A percentile compares a stretch with the other conserved stretches of the same genome.
These are phyloP conservation scores for Colletotrichum karsti DNA, from an alignment of 2,329 filamentous ascomycete species.

Conservation along the genomic window DNA sequence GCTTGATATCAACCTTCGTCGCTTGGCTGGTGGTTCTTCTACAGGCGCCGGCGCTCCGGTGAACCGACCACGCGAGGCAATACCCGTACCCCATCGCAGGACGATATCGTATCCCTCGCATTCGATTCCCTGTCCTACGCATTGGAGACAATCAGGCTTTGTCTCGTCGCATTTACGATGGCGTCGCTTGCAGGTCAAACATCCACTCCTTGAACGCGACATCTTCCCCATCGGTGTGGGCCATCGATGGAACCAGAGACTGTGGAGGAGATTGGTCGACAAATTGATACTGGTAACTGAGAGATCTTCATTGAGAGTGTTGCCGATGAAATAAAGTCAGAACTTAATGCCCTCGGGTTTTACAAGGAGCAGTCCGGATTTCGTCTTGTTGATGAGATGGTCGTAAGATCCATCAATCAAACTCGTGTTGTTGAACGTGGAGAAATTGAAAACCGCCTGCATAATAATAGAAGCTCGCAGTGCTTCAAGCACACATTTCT, in stretches of 20 bases:
- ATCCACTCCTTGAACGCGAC: constrained; percentile 7
- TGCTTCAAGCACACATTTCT: too few species aligned
- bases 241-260: not conserved
- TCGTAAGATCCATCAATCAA: too few species aligned
- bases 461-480: too few species aligned
- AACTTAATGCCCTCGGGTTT: too few species aligned
- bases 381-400: too few species aligned
- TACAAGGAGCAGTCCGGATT: too few species aligned
- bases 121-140: not conserved
- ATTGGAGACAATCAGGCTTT: constrained; percentile 33
- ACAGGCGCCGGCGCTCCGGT: not conserved
- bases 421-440: too few species aligned
- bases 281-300: not conserved
- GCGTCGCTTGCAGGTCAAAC: constrained; percentile 32
- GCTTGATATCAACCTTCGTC: not conserved
- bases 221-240: not conserved
- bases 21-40: not conserved
- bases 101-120: constrained; percentile 22
- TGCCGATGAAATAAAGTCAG: too few species aligned
- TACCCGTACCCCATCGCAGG: not conserved
- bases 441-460: too few species aligned
- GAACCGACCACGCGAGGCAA: not conserved
- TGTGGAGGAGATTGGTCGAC: not conserved
- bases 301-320: too few species aligned
- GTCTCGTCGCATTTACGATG: constrained; percentile 40